phyloP scores from a whole-genome alignment of 2,329 filamentous ascomycete genomes.

The Lecanosticta acicola region DNA sequence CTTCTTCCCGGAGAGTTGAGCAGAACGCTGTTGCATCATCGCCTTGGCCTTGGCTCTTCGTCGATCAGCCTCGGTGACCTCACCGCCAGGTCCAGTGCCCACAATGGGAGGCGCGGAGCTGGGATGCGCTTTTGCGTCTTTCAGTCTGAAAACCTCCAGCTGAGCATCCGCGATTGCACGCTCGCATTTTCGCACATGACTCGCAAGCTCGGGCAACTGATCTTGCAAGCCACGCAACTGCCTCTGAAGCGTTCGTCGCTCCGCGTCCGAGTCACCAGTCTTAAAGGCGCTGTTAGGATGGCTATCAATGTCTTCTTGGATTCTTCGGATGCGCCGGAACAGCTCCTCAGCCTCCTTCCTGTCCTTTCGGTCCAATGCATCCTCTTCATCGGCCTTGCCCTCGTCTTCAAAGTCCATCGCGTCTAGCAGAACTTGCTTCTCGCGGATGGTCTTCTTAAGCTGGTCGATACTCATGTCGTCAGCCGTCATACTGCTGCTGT shows the following conservation, averaged over 20 bases:
- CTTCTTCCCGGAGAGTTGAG: slow-evolving; percentile 77
- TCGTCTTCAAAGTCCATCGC: slow-evolving; percentile 96
- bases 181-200: slow-evolving; percentile 83
- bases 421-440: slow-evolving; percentile 90
- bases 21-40: slow-evolving; percentile 97
- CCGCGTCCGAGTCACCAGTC: slow-evolving; percentile 76
- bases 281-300: slow-evolving; percentile 72
- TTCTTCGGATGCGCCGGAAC: slow-evolving; percentile 81
- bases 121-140: slow-evolving; percentile 87
- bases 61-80: slow-evolving; percentile 86
- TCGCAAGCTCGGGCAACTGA: slow-evolving; percentile 84
- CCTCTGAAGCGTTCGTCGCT: slow-evolving; percentile 76
- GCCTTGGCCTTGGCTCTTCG: slow-evolving; percentile 92
- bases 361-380: slow-evolving; percentile 83
- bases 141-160: slow-evolving; percentile 86
- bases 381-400: slow-evolving; percentile 81
- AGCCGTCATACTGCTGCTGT: slow-evolving; percentile 55
- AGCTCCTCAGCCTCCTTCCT: slow-evolving; percentile 88
- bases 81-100: slow-evolving; percentile 85
- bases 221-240: slow-evolving; percentile 86
- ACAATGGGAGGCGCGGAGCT: slow-evolving; percentile 73
- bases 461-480: slow-evolving; percentile 85
- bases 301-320: slow-evolving; percentile 90
- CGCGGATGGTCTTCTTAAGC: slow-evolving; percentile 82
- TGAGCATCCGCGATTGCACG: slow-evolving; percentile 87